Evolutionary conservation across 768 basidiomycete species (phyloP).

Genomic region (Tulasnella sp.): DNA sequence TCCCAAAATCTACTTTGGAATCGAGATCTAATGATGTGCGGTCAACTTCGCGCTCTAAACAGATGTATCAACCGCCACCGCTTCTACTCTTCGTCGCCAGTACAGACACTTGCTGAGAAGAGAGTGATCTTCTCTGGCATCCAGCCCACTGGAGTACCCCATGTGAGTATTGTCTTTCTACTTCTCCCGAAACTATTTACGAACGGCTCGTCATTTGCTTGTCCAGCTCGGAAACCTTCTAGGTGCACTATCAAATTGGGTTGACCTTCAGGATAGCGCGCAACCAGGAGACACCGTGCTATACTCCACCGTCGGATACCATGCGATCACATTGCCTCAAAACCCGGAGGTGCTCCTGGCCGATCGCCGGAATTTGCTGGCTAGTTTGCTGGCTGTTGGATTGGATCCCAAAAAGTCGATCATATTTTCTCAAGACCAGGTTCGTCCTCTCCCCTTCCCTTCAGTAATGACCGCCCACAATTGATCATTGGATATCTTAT

Average conservation of each 20-base stretch:
- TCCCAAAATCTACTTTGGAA: too few relatives aligned
- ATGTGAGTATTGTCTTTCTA: too few relatives aligned
- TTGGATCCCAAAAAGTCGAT: slow-evolving; percentile 64
- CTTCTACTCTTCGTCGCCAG: neutral
- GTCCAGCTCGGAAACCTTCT: slow-evolving; percentile 83
- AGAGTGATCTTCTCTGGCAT: slow-evolving; percentile 70
- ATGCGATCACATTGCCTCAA: slow-evolving; percentile 88
- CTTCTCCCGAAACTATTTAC: slow-evolving; percentile 21
- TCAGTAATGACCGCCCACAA: neutral
- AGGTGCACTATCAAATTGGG: slow-evolving; percentile 86
- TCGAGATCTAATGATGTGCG: too few relatives aligned
- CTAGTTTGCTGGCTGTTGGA: slow-evolving; percentile 73
- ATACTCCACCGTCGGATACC: slow-evolving; percentile 87
- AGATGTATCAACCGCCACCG: too few relatives aligned
- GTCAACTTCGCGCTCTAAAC: too few relatives aligned
- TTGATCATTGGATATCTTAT: neutral
- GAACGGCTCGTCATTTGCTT: slow-evolving; percentile 9
- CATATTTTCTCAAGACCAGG: slow-evolving; percentile 84
- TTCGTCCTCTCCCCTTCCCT: slow-evolving; percentile 28
- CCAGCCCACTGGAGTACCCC: slow-evolving; percentile 85
- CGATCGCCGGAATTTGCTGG: slow-evolving; percentile 56
- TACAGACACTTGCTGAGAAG: neutral
- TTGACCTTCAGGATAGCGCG: slow-evolving; percentile 56
- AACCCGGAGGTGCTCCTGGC: slow-evolving; percentile 49
- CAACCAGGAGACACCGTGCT: slow-evolving; percentile 50